Evolutionary conservation across 768 basidiomycete species (phyloP).

Genomic region (Crepidotus variabilis): DNA sequence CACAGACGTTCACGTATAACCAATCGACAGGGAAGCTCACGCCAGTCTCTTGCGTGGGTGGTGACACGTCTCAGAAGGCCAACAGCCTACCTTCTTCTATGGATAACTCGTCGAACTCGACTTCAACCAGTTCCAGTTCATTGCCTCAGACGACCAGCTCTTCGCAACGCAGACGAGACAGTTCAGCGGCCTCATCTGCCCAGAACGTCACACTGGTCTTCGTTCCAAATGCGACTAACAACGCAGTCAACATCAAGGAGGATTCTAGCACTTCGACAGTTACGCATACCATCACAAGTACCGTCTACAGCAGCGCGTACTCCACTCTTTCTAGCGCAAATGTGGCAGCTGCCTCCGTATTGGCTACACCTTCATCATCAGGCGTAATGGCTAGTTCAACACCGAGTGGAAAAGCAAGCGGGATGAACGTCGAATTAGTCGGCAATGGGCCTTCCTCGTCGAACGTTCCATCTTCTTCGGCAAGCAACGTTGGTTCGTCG

Average conservation of each 20-base stretch:
- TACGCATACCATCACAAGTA: conserved; percentile 19
- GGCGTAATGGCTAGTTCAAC: conserved; percentile 4
- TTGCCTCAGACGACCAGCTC: conserved; percentile 11
- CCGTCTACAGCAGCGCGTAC: conserved; percentile 27
- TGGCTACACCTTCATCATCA: not conserved
- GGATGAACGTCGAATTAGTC: conserved; percentile 19
- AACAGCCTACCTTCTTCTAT: not conserved
- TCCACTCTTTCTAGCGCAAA: conserved; percentile 9
- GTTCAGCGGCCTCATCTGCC: conserved; percentile 4
- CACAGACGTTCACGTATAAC: conserved; percentile 62
- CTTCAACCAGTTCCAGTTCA: not conserved
- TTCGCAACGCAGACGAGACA: conserved; percentile 17
- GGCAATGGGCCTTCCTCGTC: conserved; percentile 8
- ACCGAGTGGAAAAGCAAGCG: conserved; percentile 14
- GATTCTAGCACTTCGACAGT: conserved; percentile 21
- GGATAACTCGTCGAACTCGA: not conserved
- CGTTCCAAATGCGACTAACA: conserved; percentile 25
- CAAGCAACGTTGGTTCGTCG: not conserved
- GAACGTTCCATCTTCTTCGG: not conserved
- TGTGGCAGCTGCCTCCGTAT: not conserved
- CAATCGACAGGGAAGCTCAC: conserved; percentile 40
- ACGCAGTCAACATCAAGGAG: conserved; percentile 16
- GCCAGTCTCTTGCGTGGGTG: conserved; percentile 44
- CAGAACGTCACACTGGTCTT: conserved; percentile 55
- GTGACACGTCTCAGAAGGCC: conserved; percentile 22